These are phyloP conservation scores for Teunomyces atbi DNA, from an alignment of 805 yeast genomes.

Conservation along the genomic window DNA sequence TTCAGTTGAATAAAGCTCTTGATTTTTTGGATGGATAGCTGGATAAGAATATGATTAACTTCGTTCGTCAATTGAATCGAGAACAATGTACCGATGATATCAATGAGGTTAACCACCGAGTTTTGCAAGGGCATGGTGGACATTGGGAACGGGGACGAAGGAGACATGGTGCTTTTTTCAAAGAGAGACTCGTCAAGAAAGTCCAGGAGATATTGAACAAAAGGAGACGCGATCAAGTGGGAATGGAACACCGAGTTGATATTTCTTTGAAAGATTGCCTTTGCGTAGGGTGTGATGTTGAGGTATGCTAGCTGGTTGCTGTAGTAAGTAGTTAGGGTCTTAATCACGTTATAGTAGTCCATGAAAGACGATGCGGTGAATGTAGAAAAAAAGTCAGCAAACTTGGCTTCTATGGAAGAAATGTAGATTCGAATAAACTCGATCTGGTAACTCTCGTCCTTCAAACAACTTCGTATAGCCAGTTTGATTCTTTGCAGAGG, in stretches of 20 bases:
- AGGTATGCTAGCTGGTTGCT: constrained; percentile 20
- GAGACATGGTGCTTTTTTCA: background rate
- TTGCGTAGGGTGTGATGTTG: constrained; percentile 19
- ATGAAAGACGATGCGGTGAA: constrained; percentile 7
- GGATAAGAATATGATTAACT: constrained; percentile 30
- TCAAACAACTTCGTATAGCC: constrained; percentile 37
- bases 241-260: constrained; percentile 27
- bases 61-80: constrained; percentile 21
- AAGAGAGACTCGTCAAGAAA: constrained; percentile 9
- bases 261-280: constrained; percentile 25
- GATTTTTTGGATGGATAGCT: constrained; percentile 38
- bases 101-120: constrained; percentile 8
- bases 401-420: constrained; percentile 28
- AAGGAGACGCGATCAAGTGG: background rate
- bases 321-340: constrained; percentile 22
- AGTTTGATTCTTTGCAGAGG: constrained; percentile 35
- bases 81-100: constrained; percentile 15
- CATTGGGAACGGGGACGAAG: background rate
- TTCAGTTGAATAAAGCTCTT: constrained; percentile 22
- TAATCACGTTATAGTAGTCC: constrained; percentile 16
- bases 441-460: constrained; percentile 30
- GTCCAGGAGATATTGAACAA: constrained; percentile 5
- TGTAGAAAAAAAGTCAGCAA: constrained; percentile 13
- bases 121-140: background rate
- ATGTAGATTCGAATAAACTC: constrained; percentile 33